phyloP scores from a whole-genome alignment of 2,329 filamentous ascomycete species.

The Phoma sp. region DNA sequence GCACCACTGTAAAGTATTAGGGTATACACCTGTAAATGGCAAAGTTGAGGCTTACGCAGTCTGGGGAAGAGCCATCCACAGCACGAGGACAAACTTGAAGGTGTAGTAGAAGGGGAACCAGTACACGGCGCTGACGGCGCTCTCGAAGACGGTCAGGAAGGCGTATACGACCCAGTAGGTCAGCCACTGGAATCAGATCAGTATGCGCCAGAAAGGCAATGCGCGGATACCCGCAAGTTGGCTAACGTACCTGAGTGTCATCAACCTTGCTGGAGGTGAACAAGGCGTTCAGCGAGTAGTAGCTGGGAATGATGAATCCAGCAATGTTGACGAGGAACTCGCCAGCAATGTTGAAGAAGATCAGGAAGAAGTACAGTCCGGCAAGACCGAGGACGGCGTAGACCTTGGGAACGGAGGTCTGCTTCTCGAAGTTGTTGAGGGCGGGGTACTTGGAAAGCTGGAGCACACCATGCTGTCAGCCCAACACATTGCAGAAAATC shows the following conservation, averaged over 20 bases:
- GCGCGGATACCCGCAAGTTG: constrained; percentile 11
- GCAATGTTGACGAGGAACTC: constrained; percentile 88
- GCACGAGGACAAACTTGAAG: constrained; percentile 97
- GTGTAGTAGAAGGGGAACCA: constrained; percentile 99
- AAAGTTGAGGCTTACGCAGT: constrained; percentile 74
- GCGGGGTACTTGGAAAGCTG: constrained; percentile 86
- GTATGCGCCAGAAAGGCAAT: constrained; percentile 25
- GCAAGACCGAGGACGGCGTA: constrained; percentile 80
- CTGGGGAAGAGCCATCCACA: constrained; percentile 96
- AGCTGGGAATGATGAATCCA: constrained; percentile 81
- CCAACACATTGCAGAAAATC: constrained; percentile 4
- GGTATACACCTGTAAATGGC: constrained; percentile 16
- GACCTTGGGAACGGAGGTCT: constrained; percentile 82
- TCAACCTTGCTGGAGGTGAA: constrained; percentile 76
- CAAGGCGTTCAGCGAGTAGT: constrained; percentile 82
- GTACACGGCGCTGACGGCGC: constrained; percentile 83
- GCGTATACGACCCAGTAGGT: constrained; percentile 89
- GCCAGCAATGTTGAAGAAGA: constrained; percentile 90
- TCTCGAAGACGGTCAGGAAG: constrained; percentile 84
- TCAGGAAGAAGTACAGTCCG: constrained; percentile 86
- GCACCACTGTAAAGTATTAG: constrained; percentile 72
- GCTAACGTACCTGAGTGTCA: constrained; percentile 75
- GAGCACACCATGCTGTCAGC: constrained; percentile 35
- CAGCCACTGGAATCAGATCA: constrained; percentile 65
- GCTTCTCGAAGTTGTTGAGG: constrained; percentile 86